A percentile compares a stretch with the other conserved stretches of the same genome.
Conservation (phyloP, 768 basidiomycete genomes). For the Basidioascus undulatus region DNA sequence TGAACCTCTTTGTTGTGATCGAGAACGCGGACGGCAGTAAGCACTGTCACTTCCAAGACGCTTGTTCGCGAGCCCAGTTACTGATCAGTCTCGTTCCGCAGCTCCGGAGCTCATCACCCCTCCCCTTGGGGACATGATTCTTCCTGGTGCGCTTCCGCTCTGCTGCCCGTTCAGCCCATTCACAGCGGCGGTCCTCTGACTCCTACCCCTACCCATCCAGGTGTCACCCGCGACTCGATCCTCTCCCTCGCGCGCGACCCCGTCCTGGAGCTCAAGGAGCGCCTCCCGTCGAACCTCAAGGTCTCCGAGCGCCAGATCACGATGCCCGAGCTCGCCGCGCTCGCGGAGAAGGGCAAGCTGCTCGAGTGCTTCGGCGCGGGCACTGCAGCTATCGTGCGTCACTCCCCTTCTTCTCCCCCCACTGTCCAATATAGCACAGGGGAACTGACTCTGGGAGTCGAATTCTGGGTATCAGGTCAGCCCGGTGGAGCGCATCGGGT, state of each 20-base stretch:
- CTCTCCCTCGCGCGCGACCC: constrained; percentile 46
- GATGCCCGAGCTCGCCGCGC: constrained; percentile 27
- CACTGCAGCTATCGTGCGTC: constrained; percentile 13
- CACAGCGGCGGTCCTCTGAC: no score
- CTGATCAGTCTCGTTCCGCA: constrained; percentile 13
- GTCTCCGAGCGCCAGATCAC: constrained; percentile 37
- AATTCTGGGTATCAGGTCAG: constrained; percentile 32
- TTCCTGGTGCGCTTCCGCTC: no score
- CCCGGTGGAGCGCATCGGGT: constrained; percentile 48
- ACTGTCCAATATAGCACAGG: constrained; percentile 18
- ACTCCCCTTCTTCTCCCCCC: not conserved
- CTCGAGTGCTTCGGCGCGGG: constrained; percentile 69
- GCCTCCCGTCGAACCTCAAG: constrained; percentile 24
- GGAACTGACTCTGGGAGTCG: no score
- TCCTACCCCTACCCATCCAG: no score
- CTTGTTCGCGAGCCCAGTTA: not conserved
- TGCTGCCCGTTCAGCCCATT: no score
- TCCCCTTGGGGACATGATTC: constrained; percentile 69
- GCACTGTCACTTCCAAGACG: constrained; percentile 9
- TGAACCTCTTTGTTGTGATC: constrained; percentile 57
- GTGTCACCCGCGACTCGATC: constrained; percentile 70
- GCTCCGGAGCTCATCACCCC: constrained; percentile 69
- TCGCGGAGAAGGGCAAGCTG: constrained; percentile 33
- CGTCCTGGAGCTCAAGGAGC: constrained; percentile 19
- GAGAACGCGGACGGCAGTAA: constrained; percentile 33